These are phyloP conservation scores for Talaromyces liani DNA, from an alignment of 495 filamentous ascomycete genomes.

Conservation along the genomic window DNA sequence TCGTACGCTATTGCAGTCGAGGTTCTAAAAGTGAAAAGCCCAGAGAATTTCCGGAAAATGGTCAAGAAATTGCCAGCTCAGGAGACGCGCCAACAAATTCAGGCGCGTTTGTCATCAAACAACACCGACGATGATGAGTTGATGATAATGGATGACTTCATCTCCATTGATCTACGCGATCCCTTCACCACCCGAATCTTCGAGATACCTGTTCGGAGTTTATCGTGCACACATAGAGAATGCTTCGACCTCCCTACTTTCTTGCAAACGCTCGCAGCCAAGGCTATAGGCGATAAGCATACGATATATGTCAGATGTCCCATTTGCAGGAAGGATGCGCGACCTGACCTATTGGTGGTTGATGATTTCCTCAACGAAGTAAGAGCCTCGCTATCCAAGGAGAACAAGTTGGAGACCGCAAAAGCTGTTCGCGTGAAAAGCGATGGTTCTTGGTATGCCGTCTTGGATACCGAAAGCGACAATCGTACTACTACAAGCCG, in stretches of 20 bases:
- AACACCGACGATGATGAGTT: constrained; percentile 57
- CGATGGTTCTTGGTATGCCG: constrained; percentile 50
- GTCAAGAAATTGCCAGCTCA: constrained; percentile 21
- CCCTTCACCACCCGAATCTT: constrained; percentile 68
- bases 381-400: constrained; percentile 34
- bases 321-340: constrained; percentile 64
- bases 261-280: constrained; percentile 52
- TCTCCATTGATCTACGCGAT: constrained; percentile 70
- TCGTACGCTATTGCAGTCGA: constrained; percentile 57
- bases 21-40: constrained; percentile 44
- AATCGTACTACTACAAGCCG: constrained; percentile 2
- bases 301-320: constrained; percentile 81
- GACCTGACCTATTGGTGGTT: constrained; percentile 58
- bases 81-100: constrained; percentile 28
- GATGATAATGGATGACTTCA: constrained; percentile 48
- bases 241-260: constrained; percentile 86
- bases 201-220: constrained; percentile 59
- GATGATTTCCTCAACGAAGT: constrained; percentile 66
- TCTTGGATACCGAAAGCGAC: constrained; percentile 25
- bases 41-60: constrained; percentile 39
- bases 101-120: constrained; percentile 27
- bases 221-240: constrained; percentile 58
- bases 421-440: constrained; percentile 50
- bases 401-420: constrained; percentile 27
- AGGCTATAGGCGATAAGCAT: constrained; percentile 40